These are phyloP conservation scores for Fusarium gaditjirri DNA, from an alignment of 2,329 filamentous ascomycete species.

Conservation along the genomic window DNA sequence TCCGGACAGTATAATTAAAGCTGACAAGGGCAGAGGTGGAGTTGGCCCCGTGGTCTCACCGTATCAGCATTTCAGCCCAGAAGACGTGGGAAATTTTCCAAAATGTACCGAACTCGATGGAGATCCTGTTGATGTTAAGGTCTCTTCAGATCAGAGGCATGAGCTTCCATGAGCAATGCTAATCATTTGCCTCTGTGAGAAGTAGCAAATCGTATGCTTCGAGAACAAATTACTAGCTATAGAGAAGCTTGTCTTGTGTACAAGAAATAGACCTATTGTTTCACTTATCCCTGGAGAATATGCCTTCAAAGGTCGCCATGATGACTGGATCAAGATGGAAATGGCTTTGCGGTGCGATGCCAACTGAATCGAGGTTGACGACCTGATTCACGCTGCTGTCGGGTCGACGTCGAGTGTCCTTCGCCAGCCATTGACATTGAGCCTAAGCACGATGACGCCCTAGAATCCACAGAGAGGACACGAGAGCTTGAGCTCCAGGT, in stretches of 20 bases:
- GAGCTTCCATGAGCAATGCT: background rate
- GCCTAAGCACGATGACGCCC: background rate
- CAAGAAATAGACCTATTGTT: too few relatives aligned
- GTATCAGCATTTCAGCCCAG: background rate
- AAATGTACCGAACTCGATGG: background rate
- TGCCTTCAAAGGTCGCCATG: conserved; percentile 28
- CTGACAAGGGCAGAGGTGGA: background rate
- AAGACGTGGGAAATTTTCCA: background rate
- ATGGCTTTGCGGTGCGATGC: conserved; percentile 35
- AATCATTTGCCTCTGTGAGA: background rate
- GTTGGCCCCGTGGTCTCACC: fast-evolving
- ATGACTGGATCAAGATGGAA: conserved; percentile 43
- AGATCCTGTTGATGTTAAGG: background rate
- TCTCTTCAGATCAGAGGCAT: background rate
- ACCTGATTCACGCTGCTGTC: conserved; percentile 22
- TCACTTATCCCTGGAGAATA: conserved; percentile 3
- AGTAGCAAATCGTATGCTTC: background rate
- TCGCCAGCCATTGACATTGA: conserved; percentile 27
- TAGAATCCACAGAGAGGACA: background rate
- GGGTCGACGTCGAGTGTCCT: conserved; percentile 30
- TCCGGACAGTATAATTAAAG: fast-evolving
- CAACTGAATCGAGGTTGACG: conserved; percentile 29
- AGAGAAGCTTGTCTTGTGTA: too few relatives aligned
- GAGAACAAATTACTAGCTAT: too few relatives aligned
- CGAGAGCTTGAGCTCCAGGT: conserved; percentile 12